Evolutionary conservation across 129 eudicot genomes (phyloP), one percentile per base, ranked within the genome.

Genomic region (Lactuca sativa): DNA sequence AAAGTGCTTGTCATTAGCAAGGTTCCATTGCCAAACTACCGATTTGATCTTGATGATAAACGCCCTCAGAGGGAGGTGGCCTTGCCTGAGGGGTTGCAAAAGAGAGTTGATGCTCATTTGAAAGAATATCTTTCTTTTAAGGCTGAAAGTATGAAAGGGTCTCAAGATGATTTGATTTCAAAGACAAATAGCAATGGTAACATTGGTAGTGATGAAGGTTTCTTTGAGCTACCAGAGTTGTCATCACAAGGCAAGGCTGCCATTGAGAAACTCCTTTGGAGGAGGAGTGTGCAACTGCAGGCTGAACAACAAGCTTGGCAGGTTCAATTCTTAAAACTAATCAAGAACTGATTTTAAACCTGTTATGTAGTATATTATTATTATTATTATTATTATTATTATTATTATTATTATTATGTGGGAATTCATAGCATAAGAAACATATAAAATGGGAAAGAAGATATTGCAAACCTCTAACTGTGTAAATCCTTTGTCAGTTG

Each of bases 11-110:
- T 90, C 34, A 82, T 90, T 66, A 95, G 99, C 81, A 95, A 95
- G 80, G 83, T 75, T 54, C 99, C 96, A 15, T 77, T 95, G 79
- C 99, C 99, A 33, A 90, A 95, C 82, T 95, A 95, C 70, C 85
- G 99, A 25, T 86, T 84, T 81, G 99, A 95, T 78, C 83, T 95
- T 68, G 99, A 95, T 64, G 99, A 95, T 74, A 95, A 82, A 82
- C 97, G 99, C 37, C 99, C 99, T 1, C 97, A 81, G 72, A 86
- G 99, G 71, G 99, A 95, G 97, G 93, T 95, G 65, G 54, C 62
- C 60, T 63, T 95, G 78, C 86, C 90, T 78, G 82, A 67, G 32
- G 91, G 84, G 62, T 78, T 95, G 79, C 82, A 78, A 80, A 80
- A 61, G 72, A 87, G 91, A 73, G 88, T 90, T 63, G 81, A 88